Evolutionary conservation across 2,329 filamentous ascomycete genomes (phyloP).

Genomic region (Ophiostoma himal-ulmi): DNA sequence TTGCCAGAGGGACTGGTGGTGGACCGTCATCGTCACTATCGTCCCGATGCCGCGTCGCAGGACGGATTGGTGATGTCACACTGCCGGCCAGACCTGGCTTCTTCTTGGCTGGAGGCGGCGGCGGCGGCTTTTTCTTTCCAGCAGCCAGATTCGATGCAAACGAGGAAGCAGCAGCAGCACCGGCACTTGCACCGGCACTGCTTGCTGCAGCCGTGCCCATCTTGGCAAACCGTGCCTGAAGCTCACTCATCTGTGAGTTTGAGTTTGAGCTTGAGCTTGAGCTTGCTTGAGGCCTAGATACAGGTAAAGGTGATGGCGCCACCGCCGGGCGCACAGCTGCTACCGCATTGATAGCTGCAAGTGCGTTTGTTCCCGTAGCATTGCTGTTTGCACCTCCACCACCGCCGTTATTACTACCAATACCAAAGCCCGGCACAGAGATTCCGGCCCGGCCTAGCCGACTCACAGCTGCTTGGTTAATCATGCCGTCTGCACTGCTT

Average conservation of each 20-base stretch:
- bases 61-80: neutral
- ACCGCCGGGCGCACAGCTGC: conserved; percentile 15
- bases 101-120: conserved; percentile 49
- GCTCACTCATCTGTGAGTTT: conserved; percentile 52
- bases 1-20: conserved; percentile 49
- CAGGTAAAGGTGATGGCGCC: neutral
- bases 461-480: conserved; percentile 54
- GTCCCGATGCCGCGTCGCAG: conserved; percentile 26
- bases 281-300: neutral
- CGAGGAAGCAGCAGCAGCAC: neutral
- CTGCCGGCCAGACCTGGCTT: conserved; percentile 38
- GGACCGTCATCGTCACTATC: conserved; percentile 36
- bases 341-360: conserved; percentile 20
- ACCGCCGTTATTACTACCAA: conserved; percentile 41
- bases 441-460: conserved; percentile 69
- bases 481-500: conserved; percentile 11
- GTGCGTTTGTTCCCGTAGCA: neutral
- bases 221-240: conserved; percentile 62
- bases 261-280: conserved; percentile 27
- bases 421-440: conserved; percentile 71
- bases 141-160: conserved; percentile 26
- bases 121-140: conserved; percentile 50
- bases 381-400: conserved; percentile 24
- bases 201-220: conserved; percentile 48
- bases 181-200: conserved; percentile 45